Base-by-base conservation (phyloP, 305 asterid genomes). In the Ajuga reptans region DNA sequence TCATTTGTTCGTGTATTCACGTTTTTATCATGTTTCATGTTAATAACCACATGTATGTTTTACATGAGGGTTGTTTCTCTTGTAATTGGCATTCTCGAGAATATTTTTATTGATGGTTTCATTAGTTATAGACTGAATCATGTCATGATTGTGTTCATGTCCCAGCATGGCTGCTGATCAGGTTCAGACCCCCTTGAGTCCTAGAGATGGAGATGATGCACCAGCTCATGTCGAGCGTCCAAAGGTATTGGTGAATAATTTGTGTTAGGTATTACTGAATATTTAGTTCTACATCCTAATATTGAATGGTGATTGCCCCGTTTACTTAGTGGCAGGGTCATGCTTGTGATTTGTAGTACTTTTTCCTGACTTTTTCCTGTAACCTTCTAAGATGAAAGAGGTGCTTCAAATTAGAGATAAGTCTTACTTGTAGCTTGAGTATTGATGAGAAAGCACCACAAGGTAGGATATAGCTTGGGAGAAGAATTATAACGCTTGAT, bases 131-230 rank as follows among this genome's bases (percentile, higher is more conserved):
- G 49, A 66, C 51, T 56, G 72, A 72, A 66, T 57, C 39, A 21
- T 77, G 47, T 76, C 55, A 66, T 84, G 78, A 60, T 56, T 73
- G 42, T 72, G 29, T 74, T 80, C 64, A 66, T 73, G 63, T 77
- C 72, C 73, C 90, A 92, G 98, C 76, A 92, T 92, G 98, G 76
- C 96, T 77, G 93, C 89, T 75, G 97, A 92, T 84, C 97, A 81
- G 79, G 71, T 80, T 71, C 97, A 81, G 73, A 87, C 89, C 41
- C 97, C 94, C 45, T 80, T 89, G 50, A 90, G 95, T 78, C 97
- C 95, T 64, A 83, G 93, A 76, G 95, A 90, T 72, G 97, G 95
- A 74, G 97, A 88, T 50, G 95, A 88, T 74, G 81, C 74, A 33
- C 74, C 84, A 16, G 71, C 76, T 57, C 77, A 77, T 73, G 75